A percentile compares a stretch with the other conserved stretches of the same genome.
Evolutionary conservation across 148 eudicot species (phyloP).

Genomic region (Salicornia ramosissima): DNA sequence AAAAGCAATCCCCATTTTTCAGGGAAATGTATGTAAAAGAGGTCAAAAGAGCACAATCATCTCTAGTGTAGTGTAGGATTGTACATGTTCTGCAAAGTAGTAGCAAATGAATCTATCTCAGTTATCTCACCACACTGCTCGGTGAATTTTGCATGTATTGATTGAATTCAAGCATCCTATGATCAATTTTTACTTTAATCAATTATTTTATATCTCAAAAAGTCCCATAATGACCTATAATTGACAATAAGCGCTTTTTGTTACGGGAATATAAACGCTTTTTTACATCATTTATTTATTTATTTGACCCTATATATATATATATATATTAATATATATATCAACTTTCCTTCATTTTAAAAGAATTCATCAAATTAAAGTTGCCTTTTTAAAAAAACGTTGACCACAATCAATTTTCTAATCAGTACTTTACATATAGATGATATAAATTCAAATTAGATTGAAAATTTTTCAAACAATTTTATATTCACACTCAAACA

Average conservation of each 20-base stretch:
- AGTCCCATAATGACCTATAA: not conserved
- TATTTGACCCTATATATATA: no score
- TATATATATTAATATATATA: no score
- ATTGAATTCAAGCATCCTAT: constrained; percentile 33
- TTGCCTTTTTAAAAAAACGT: no score
- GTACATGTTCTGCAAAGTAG: constrained; percentile 11
- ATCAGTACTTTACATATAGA: no score
- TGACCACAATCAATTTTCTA: no score
- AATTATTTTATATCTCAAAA: not conserved
- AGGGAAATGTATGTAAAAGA: constrained; percentile 8
- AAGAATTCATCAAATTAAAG: no score
- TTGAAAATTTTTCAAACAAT: no score
- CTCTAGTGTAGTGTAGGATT: no score
- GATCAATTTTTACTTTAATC: constrained; percentile 25
- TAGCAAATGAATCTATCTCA: constrained; percentile 5
- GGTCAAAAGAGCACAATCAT: constrained; percentile 35
- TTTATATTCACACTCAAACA: no score
- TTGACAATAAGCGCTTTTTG: not conserved
- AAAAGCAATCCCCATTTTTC: not conserved
- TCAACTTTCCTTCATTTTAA: no score
- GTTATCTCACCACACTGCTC: no score
- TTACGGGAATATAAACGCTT: not conserved
- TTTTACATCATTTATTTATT: not conserved
- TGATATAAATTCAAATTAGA: no score
- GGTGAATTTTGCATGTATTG: not conserved